Evolutionary conservation across 2,329 filamentous ascomycete species (phyloP), one percentile per base, ranked within the genome.

Genomic region (Colletotrichum gloeosporioides): DNA sequence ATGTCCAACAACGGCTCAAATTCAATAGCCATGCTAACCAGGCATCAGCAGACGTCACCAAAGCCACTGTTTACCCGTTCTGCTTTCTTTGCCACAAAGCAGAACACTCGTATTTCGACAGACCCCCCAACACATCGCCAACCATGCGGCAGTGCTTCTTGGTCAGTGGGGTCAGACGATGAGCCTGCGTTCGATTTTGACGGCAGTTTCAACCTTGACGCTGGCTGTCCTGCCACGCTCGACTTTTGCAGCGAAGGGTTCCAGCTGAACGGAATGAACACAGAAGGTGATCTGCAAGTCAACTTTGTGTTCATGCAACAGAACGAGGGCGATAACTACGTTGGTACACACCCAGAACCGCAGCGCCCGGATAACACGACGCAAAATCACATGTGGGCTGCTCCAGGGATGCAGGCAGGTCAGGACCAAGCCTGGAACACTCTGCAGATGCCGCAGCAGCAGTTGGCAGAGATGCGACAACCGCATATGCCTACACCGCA

Each of bases 251-350:
- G 34, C 22, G 34, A 63, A n/a, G 73, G 67, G 22, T 15, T 67
- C 36, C 70, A 53, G 9, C n/a, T 76, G 59, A 49, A n/a, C 22
- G 49, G 15, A 18, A 61, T 73, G 70, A 36, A 65, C 29, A 25
- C 49, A n/a, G 64, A 76, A 2, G 49, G 36, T 18, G 70, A 76
- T 44, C 31, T 76, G 34, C 70, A 76, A 36, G 71, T 76, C 73
- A 76, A 76, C 32, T 76, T 76, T 25, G 71, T 76, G 16, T 76
- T 69, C 22, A 59, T 73, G 70, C 73, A 57, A 29, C 73, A 69
- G 22, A 64, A 73, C 6, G 73, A 69, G 12, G 31, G 49, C 22
- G 65, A 66, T 8, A 59, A 61, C 29, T 76, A 69, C 13, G 59
- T 55, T 6, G 27, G 44, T 59, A 57, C 39, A 22, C 73, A 73